Base-by-base conservation (phyloP, 1,139 yeast genomes). In the Scheffersomyces lignicola region DNA sequence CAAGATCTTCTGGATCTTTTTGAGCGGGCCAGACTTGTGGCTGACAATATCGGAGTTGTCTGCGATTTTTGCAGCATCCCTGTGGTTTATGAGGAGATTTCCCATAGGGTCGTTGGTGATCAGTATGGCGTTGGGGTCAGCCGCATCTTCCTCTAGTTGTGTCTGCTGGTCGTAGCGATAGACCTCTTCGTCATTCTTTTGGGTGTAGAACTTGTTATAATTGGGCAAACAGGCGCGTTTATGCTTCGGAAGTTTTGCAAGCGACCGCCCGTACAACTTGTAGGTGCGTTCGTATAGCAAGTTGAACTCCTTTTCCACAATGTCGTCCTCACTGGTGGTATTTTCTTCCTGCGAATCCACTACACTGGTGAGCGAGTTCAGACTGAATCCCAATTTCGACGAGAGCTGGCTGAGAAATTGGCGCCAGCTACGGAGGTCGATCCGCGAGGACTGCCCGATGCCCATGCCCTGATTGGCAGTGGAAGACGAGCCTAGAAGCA, bases 1-100 rank as follows among this genome's bases (percentile, higher is more conserved):
- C 28, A 92, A 73, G 1, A 83, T 83, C 40, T 79, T 76, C 38
- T 60, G 64, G 31, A 71, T 64, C 35, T 57, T 67, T 11, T 47
- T 51, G 28, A 67, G 52, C 2, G 66, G 62, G 0, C 64, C 62
- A 3, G 65, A 40, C 33, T 59, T 61, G 32, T 55, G 58, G 4
- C 58, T 52, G 1, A 63, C 51, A 3, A 68, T 52, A 12, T 58
- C 65, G 0, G 68, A 51, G 25, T 37, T 31, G 3, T 26, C 26
- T 29, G 37, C 35, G 18, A 24, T 16, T 29, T 29, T 24, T 33
- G 35, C 6, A 33, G 36, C 14, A 13, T 40, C 20, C 16, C 38
- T 18, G 32, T 60, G 62, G 45, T 69, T 69, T 28, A 70, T 69
- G 29, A 69, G 51, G 16, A 69, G 52, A 42, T 69, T 69, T 0